Base-by-base conservation (phyloP, 805 yeast species). In the Candida pseudofarinosa region DNA sequence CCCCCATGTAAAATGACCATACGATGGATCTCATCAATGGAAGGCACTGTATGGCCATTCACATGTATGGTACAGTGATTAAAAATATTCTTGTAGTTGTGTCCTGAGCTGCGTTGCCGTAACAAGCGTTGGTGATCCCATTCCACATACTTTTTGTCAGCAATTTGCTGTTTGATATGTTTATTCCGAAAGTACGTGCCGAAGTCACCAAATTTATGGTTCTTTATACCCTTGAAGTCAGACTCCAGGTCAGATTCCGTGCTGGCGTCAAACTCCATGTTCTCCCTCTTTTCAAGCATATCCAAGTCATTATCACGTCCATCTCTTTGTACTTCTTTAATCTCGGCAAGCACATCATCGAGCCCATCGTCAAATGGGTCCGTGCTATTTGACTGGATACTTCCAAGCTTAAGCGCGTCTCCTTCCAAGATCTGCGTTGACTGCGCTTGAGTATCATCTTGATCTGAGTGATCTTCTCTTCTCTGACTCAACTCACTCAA, bases 21-120 rank as follows among this genome's bases (percentile, higher is more conserved):
- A 42, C 81, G 75, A 53, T 86, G 91, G 23, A 93, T 64, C 46
- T 79, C 83, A 34, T 76, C 65, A 13, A 88, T 75, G n/a, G 90
- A 79, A 0, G 98, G 98, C 2, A 63, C 65, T 0, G 98, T 91
- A 54, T 85, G 80, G 1, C 99, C 99, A 54, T 89, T 90, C n/a
- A 91, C 88, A 59, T 85, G 81, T 3, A 91, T 72, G 1, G 69
- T 62, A 57, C 90, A 86, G 1, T 74, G 79, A 31, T 65, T 54
- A 56, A 91, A 89, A 1, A 90, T 67, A 2, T 56, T 60, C 8
- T 51, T 56, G 14, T 43, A 44, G 5, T 45, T 54, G 6, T 43
- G 33, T 3, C 38, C 43, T 19, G 54, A 51, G 7, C 52, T 54
- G 15, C 4, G 16, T 19, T 50, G 50, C 19, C 51, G 43, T n/a